These are phyloP conservation scores for Nannochloropsis oceanica DNA, from an alignment of 108 stramenopile genomes.

Conservation along the genomic window DNA sequence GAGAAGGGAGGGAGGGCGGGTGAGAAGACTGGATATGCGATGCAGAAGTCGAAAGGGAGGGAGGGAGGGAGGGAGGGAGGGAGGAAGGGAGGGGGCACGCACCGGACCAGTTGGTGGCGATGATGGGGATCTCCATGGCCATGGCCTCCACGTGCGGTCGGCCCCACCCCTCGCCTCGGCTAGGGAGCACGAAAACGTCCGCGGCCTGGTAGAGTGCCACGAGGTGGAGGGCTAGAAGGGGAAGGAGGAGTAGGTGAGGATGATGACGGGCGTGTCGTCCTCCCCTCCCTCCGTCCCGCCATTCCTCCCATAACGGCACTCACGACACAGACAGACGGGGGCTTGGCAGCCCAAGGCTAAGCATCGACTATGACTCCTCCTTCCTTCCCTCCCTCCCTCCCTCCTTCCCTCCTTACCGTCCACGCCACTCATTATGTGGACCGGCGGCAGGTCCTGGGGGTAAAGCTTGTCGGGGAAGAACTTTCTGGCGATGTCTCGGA, in stretches of 20 bases:
- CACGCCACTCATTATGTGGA: background rate
- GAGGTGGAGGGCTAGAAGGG: background rate
- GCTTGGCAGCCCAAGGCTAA: too few relatives aligned
- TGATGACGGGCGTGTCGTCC: background rate
- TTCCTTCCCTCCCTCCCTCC: too few relatives aligned
- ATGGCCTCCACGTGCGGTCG: slow-evolving; percentile 42
- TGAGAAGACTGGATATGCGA: background rate
- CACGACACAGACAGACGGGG: too few relatives aligned
- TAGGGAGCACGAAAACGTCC: slow-evolving; percentile 31
- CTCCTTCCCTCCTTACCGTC: background rate
- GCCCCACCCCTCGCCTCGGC: slow-evolving; percentile 44
- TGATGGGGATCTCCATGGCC: slow-evolving; percentile 27
- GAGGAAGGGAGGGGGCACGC: background rate
- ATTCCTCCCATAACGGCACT: too few relatives aligned
- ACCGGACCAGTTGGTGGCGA: slow-evolving; percentile 33
- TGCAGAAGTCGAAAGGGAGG: background rate
- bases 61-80: background rate
- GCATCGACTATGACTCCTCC: too few relatives aligned
- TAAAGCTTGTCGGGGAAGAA: background rate
- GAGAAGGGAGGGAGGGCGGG: background rate
- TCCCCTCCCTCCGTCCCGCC: too few relatives aligned
- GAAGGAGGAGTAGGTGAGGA: background rate
- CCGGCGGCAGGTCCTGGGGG: background rate
- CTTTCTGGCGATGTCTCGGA: background rate
- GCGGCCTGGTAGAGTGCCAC: background rate